Evolutionary conservation across 2,329 filamentous ascomycete genomes (phyloP), one percentile per base, ranked within the genome.

Genomic region (Aspergillus carbonarius): DNA sequence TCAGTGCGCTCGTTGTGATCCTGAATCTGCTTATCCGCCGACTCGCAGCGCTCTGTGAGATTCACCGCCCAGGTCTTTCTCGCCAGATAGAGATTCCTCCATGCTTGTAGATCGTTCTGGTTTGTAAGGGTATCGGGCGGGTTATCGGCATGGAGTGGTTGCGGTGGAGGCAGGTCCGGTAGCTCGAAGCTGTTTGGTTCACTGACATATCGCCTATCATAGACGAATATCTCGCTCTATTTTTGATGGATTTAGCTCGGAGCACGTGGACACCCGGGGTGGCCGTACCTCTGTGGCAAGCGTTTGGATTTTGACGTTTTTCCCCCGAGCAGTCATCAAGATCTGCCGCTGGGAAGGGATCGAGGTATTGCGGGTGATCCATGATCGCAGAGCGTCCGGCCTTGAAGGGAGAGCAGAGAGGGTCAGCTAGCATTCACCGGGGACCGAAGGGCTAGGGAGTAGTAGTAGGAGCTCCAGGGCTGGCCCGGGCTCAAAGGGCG

Each of bases 151-250:
- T 81, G 80, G 62, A 88, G 85, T 44, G 84, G 76, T 55, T 81
- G 79, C 6, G 83, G 81, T 76, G 89, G 65, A 53, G 83, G 79
- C 50, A 82, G 77, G 52, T 73, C 68, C 69, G 79, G 70, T 62
- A 85, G 75, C 63, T 88, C 83, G 60, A 68, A 79, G 71, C 72
- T 78, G 58, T 68, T 67, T 17, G 72, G 65, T 46, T 78, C 73
- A 60, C 72, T 75, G 52, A 89, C 86, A 68, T 89, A 86, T 66
- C 88, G 87, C 62, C 92, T 89, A 75, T 97, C 92, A 76, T 96
- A 99, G 54, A 98, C 86, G 73, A 90, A 98, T 58, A 99, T 87
- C 73, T 98, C 92, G 65, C 86, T 90, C 89, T 96, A 66, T 55
- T 34, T 25, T 40, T 18, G 18, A 18, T 32, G 5, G 27, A 35